These are phyloP conservation scores for Candida montana DNA, from an alignment of 805 yeast genomes.

Conservation along the genomic window DNA sequence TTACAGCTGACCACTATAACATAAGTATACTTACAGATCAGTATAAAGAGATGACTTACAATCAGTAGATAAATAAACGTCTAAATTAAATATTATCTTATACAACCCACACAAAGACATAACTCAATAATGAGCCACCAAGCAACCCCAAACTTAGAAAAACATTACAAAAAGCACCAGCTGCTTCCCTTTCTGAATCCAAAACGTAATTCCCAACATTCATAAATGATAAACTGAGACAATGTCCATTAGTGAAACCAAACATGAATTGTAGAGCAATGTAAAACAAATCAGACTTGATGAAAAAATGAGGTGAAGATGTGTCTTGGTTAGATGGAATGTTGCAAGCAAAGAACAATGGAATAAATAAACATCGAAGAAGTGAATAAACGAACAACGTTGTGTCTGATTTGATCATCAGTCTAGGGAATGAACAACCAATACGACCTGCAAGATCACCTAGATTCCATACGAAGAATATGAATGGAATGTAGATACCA, in stretches of 20 bases:
- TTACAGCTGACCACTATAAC: too few relatives aligned
- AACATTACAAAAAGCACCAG: constrained; percentile 88
- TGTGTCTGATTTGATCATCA: constrained; percentile 39
- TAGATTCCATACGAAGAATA: constrained; percentile 79
- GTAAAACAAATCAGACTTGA: constrained; percentile 62
- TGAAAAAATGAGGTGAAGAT: constrained; percentile 10
- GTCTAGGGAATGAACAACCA: constrained; percentile 44
- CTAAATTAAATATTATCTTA: too few relatives aligned
- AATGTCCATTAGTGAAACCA: constrained; percentile 87
- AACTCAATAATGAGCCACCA: constrained; percentile 73
- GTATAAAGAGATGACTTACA: too few relatives aligned
- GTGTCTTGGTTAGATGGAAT: constrained; percentile 22
- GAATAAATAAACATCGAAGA: constrained; percentile 55
- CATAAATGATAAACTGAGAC: constrained; percentile 77
- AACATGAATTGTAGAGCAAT: constrained; percentile 65
- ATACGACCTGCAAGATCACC: constrained; percentile 85
- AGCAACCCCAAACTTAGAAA: constrained; percentile 76
- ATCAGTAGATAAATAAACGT: too few relatives aligned
- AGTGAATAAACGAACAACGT: constrained; percentile 50
- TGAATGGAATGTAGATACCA: constrained; percentile 61
- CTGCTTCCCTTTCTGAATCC: constrained; percentile 77
- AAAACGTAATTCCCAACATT: constrained; percentile 55
- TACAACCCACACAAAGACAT: constrained; percentile 43
- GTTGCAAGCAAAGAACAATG: constrained; percentile 68
- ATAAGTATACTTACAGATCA: too few relatives aligned